Evolutionary conservation across 768 basidiomycete genomes (phyloP), one percentile per base, ranked within the genome.

Genomic region (Butyriboletus loyo): DNA sequence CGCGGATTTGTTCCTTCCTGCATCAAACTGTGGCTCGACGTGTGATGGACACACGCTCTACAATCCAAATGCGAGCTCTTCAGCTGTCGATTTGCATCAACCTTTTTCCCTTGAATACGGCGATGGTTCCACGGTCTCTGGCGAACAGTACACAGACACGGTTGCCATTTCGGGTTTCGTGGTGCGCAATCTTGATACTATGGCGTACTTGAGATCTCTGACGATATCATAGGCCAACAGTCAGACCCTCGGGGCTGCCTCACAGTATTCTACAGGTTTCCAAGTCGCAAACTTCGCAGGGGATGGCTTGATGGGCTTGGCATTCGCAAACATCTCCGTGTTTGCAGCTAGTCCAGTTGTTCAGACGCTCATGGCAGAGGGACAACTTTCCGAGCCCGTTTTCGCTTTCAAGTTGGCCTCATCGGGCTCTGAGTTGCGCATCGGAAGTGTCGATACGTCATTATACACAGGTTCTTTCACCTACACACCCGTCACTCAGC

Each of bases 231-330:
- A 67, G 66, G 65, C 63, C 17, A 43, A 14, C 4, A 59, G 41
- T 21, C 66, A 68, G 50, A 54, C 57, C 4, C 2, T 67, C 13
- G 66, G 66, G 4, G 65, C 53, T 28, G 65, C 65, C 14, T 41
- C 48, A 2, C 44, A 57, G 1, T 67, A 65, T 51, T 50, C 65
- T 8, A 27, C 53, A 5, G 30, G 13, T 14, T 54, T 69, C 19
- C 36, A 58, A 22, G 24, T n/a, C 4, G 19, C 48, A 9, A 45
- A 10, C 3, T 69, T 60, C 14, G 34, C 53, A n/a, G 46, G 67
- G 1, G 70, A 71, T 36, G 72, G 73, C 7, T 46, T 74, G 8
- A 59, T 74, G 58, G 75, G 78, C 51, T 74, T 80, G 77, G 75
- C 64, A 0, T 80, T 77, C 65, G 49, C 62, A 13, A 43, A 64